Conservation (phyloP, 176 grass and related monocot species). For the Hyparrhenia diplandra region DNA sequence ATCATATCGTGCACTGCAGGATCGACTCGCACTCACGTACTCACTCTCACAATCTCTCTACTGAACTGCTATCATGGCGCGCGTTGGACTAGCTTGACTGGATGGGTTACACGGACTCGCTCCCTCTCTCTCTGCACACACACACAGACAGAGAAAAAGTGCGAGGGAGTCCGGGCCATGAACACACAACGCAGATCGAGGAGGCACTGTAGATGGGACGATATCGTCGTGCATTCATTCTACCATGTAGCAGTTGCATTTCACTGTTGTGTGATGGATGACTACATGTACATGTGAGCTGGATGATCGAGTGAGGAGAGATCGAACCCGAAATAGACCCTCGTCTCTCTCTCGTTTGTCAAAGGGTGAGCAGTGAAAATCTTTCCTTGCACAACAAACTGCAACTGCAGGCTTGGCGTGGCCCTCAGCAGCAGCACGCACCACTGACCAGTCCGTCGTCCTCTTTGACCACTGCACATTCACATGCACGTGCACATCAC, state of each 20-base stretch:
- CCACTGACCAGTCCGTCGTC: not conserved
- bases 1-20: no score
- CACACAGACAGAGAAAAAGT: not conserved
- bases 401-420: constrained; percentile 1
- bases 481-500: not conserved
- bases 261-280: constrained; percentile 24
- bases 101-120: no score
- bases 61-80: not conserved
- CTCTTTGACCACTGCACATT: not conserved
- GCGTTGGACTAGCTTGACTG: not conserved
- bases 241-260: not conserved
- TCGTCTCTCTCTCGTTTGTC: constrained; percentile 29
- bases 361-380: constrained; percentile 38
- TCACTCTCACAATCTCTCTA: not conserved
- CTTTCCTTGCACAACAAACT: constrained; percentile 38
- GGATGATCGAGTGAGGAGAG: not conserved
- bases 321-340: constrained; percentile 16
- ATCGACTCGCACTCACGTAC: not conserved
- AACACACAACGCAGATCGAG: not conserved
- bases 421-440: not conserved
- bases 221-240: not conserved
- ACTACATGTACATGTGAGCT: not conserved
- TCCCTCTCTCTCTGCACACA: not conserved
- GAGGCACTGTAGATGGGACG: constrained; percentile 4
- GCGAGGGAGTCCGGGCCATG: constrained; percentile 18